Conservation (phyloP, 352 stramenopile species). For the Pythium sp. region DNA sequence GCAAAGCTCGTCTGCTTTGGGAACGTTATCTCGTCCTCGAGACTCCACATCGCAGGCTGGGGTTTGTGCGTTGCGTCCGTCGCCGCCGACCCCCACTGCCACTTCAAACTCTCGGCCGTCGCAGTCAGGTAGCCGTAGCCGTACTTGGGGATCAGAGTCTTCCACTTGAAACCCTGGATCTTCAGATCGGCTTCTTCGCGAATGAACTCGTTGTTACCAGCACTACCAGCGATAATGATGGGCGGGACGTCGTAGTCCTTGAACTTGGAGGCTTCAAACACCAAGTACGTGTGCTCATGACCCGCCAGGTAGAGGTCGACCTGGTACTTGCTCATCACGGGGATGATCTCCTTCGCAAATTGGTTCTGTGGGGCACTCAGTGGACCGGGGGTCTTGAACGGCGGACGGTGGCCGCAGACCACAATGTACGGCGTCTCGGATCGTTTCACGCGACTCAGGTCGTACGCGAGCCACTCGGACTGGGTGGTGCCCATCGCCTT, state of each 20-base stretch:
- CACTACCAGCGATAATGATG: slow-evolving; percentile 70
- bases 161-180: slow-evolving; percentile 55
- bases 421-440: slow-evolving; percentile 64
- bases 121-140: slow-evolving; percentile 71
- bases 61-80: slow-evolving; percentile 41
- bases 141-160: slow-evolving; percentile 70
- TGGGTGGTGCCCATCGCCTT: slow-evolving; percentile 29
- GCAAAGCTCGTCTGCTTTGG: slow-evolving; percentile 28
- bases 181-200: slow-evolving; percentile 39
- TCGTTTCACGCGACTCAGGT: slow-evolving; percentile 64
- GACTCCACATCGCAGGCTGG: slow-evolving; percentile 40
- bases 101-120: slow-evolving; percentile 47
- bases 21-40: slow-evolving; percentile 49
- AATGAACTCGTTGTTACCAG: slow-evolving; percentile 80
- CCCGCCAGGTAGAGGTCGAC: slow-evolving; percentile 71
- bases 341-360: slow-evolving; percentile 65
- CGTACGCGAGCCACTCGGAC: slow-evolving; percentile 63
- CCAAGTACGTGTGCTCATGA: slow-evolving; percentile 72
- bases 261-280: slow-evolving; percentile 54
- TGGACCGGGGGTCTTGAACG: slow-evolving; percentile 59
- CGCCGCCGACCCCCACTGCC: slow-evolving; percentile 57
- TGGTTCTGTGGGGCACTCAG: slow-evolving; percentile 41
- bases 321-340: slow-evolving; percentile 68
- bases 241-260: slow-evolving; percentile 51
- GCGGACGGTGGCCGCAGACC: slow-evolving; percentile 65